Conservation (phyloP, 169 alveolate genomes). For the Plasmodium relictum region DNA sequence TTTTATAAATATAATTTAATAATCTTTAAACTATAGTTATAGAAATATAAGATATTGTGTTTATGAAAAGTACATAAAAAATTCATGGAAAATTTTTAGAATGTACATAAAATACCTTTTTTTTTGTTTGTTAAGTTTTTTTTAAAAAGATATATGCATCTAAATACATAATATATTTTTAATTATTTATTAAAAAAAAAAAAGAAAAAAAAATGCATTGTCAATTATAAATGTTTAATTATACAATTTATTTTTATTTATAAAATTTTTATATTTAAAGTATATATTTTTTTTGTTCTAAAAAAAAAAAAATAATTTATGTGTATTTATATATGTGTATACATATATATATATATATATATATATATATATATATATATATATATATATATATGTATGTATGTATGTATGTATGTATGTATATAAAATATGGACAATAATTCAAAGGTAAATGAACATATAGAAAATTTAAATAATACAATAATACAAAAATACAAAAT, state of each 20-base stretch:
- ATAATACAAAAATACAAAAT: background rate
- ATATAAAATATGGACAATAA: background rate
- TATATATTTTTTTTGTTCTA: slow-evolving; percentile 1
- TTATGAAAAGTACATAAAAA: background rate
- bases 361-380: background rate
- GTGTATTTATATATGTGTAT: background rate
- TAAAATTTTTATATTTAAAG: background rate
- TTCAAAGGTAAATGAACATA: background rate
- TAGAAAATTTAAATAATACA: background rate
- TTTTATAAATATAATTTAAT: background rate
- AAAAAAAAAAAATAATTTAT: background rate
- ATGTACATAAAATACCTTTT: background rate
- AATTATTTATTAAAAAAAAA: background rate
- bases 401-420: background rate
- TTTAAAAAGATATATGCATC: background rate
- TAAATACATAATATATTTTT: background rate
- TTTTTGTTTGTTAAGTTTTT: background rate
- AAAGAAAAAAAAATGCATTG: background rate
- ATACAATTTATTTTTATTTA: background rate
- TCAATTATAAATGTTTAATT: background rate
- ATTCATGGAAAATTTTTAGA: background rate
- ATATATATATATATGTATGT: background rate
- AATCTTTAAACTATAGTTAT: background rate
- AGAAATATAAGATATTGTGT: background rate
- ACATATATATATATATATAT: slow-evolving; percentile 8